A percentile compares a stretch with the other conserved stretches of the same genome.
Conservation (phyloP, 306 rosid genomes). For the Acacia confusa region DNA sequence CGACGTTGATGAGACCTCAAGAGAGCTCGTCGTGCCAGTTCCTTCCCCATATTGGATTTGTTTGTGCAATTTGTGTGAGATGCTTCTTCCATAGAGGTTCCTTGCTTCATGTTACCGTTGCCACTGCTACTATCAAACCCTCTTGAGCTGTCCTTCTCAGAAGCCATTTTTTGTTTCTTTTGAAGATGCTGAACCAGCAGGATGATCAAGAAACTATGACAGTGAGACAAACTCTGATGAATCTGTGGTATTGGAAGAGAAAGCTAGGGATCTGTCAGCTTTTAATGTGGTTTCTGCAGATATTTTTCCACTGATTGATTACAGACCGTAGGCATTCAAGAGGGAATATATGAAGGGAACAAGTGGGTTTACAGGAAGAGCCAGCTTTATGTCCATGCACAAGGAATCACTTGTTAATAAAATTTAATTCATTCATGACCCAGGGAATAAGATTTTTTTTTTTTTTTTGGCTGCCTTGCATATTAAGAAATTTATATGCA, state of each 20-base stretch:
- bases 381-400: constrained; percentile 46
- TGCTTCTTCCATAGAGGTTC: constrained; percentile 38
- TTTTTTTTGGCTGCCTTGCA: constrained; percentile 38
- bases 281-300: constrained; percentile 33
- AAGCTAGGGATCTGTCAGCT: constrained; percentile 11
- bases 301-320: constrained; percentile 14
- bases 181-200: background rate
- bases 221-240: constrained; percentile 27
- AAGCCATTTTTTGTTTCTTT: constrained; percentile 45
- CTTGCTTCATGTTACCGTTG: constrained; percentile 46
- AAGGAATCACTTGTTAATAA: constrained; percentile 45
- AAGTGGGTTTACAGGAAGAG: constrained; percentile 34
- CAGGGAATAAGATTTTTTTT: constrained; percentile 38
- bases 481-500: constrained; percentile 37
- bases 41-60: constrained; percentile 51
- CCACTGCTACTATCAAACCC: constrained; percentile 30
- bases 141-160: constrained; percentile 45
- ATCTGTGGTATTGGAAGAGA: constrained; percentile 4
- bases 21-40: constrained; percentile 66
- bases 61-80: constrained; percentile 34
- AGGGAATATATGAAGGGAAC: constrained; percentile 49
- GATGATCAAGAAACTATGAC: background rate
- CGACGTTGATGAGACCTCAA: constrained; percentile 50
- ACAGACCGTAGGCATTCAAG: constrained; percentile 13
- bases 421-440: constrained; percentile 30